phyloP scores from a whole-genome alignment of 2,329 filamentous ascomycete species.

The Fusarium kyushuense region DNA sequence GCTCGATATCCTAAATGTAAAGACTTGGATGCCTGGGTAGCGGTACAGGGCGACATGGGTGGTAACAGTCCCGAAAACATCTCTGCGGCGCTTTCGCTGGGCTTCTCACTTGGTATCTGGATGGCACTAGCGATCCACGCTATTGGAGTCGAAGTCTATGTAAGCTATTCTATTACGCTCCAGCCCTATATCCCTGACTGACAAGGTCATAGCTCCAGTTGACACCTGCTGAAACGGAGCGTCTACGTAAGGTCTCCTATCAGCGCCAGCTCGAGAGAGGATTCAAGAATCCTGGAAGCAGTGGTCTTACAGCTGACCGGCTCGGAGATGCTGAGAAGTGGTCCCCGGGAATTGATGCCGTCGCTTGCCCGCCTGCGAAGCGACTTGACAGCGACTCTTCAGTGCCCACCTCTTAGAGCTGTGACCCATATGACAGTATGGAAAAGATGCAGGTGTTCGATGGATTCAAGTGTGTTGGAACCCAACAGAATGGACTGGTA shows the following conservation, averaged over 20 bases:
- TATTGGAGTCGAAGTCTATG: slow-evolving; percentile 25
- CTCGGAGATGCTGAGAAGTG: slow-evolving; percentile 22
- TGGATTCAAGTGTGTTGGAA: too few relatives aligned
- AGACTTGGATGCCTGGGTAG: slow-evolving; percentile 15
- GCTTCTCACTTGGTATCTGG: slow-evolving; percentile 14
- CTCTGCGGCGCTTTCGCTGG: slow-evolving; percentile 12
- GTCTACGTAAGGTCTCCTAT: slow-evolving; percentile 16
- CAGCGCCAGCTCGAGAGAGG: slow-evolving; percentile 20
- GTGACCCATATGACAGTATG: fast-evolving
- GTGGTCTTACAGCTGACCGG: slow-evolving; percentile 14
- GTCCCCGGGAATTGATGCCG: neutral
- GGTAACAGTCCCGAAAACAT: slow-evolving; percentile 15
- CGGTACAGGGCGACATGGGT: slow-evolving; percentile 17
- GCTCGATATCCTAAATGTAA: slow-evolving; percentile 6
- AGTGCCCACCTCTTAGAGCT: neutral
- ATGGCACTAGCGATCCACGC: slow-evolving; percentile 17
- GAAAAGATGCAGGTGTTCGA: too few relatives aligned
- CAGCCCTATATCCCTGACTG: fast-evolving
- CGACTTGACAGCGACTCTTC: slow-evolving; percentile 2
- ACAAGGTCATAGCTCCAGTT: slow-evolving; percentile 7
- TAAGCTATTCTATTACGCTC: neutral
- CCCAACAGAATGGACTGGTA: too few relatives aligned
- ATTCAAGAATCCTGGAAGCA: slow-evolving; percentile 11
- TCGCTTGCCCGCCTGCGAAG: neutral
- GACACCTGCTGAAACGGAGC: slow-evolving; percentile 18